Percentiles rank a stretch among this genome's conserved stretches.
These are phyloP conservation scores for Mycena metata DNA, from an alignment of 768 basidiomycete species.

Conservation along the genomic window DNA sequence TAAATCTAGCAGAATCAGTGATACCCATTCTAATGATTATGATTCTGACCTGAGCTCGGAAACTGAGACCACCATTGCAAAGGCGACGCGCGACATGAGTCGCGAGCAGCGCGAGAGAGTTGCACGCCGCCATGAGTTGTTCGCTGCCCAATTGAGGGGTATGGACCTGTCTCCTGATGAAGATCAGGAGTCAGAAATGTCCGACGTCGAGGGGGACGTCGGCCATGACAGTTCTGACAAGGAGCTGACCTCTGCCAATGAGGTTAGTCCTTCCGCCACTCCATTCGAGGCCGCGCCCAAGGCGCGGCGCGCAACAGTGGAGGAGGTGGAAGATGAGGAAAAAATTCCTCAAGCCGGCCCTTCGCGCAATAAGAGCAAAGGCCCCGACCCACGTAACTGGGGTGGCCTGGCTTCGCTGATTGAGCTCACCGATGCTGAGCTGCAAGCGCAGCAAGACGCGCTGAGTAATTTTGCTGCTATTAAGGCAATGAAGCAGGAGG, in stretches of 20 bases:
- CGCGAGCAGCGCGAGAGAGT: background rate
- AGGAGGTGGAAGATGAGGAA: too few species aligned
- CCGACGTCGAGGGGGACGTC: too few species aligned
- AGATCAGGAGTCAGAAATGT: too few species aligned
- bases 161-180: too few species aligned
- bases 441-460: conserved; percentile 9
- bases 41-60: background rate
- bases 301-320: too few species aligned
- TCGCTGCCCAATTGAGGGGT: background rate
- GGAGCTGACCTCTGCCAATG: too few species aligned
- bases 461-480: conserved; percentile 20
- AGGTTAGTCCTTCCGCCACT: too few species aligned
- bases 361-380: conserved; percentile 25
- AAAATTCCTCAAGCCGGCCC: background rate
- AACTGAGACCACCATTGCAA: background rate
- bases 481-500: conserved; percentile 9
- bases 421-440: background rate
- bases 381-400: conserved; percentile 26
- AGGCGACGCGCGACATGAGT: background rate
- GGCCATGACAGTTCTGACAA: too few species aligned
- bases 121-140: background rate
- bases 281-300: too few species aligned
- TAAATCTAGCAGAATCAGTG: background rate
- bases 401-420: background rate
- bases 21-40: background rate